Base-by-base conservation (phyloP, 805 yeast species). In the Saccharomycopsis guyanensis region DNA sequence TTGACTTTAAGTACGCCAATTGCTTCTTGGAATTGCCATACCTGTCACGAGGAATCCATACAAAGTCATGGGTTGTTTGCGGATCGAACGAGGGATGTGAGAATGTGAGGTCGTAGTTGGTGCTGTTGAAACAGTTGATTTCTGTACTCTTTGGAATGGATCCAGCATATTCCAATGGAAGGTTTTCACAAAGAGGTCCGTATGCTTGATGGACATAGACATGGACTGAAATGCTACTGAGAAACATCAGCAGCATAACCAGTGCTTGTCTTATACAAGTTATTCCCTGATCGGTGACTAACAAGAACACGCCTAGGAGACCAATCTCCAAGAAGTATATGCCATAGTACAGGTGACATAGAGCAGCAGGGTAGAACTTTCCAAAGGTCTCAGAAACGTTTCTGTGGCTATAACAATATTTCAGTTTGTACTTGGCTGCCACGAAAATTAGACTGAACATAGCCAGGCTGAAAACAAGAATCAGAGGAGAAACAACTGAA, bases 281-380 rank as follows among this genome's bases (percentile, higher is more conserved):
- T 49, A 63, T 71, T 43, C 56, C 58, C 31, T 69, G 78, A 55
- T 80, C 71, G 45, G 69, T 67, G 51, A 81, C 80, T 13, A 84
- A 61, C 36, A 85, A 73, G 55, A 86, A 80, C 7, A 86, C 64
- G 0, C 96, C 97, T 36, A 85, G 71, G 55, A 88, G 62, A 52
- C 89, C 83, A 32, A 82, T 67, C 57, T 88, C 94, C 57, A 86
- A 68, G 56, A 88, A 85, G 59, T 88, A 88, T 1, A 88, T 64
- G 0, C 97, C 97, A 0, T 84, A 70, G 56, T 83, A 86, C 38
- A 88, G 61, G 47, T 86, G 95, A 47, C 82, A 70, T 16, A 88
- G 62, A 0, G 95, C 94, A 2, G 69, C 68, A 1, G 93, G 85
- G 59, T 85, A 88, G 38, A 83, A 66, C 48, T 67, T 69, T 0